Percentiles rank a stretch among this genome's conserved stretches.
These are phyloP conservation scores for Leptomonas pyrrhocoris DNA, from an alignment of 208 protist genomes.

Conservation along the genomic window DNA sequence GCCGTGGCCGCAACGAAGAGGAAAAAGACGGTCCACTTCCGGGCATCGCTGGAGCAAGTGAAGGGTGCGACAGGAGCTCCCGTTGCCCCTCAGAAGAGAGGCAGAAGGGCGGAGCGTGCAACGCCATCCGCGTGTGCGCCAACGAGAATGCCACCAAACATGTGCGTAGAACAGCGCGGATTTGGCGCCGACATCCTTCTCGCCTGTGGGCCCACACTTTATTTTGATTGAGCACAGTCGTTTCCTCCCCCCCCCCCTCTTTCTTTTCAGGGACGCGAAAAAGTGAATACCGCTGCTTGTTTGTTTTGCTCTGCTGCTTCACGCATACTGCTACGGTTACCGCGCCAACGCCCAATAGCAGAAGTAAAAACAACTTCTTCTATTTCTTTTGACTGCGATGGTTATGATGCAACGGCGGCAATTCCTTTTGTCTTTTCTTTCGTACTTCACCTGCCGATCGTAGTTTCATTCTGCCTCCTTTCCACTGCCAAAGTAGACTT, in stretches of 20 bases:
- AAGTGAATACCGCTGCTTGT: too few relatives aligned
- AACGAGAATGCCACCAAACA: slow-evolving; percentile 1
- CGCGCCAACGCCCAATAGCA: too few relatives aligned
- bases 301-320: too few relatives aligned
- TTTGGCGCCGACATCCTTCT: slow-evolving; percentile 54
- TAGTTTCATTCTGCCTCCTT: too few relatives aligned
- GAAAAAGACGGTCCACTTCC: slow-evolving; percentile 11
- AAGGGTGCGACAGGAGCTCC: not conserved
- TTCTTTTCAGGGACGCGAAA: too few relatives aligned
- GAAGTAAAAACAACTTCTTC: too few relatives aligned
- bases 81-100: not conserved
- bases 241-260: not conserved
- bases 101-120: not conserved
- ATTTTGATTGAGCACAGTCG: slow-evolving; percentile 39
- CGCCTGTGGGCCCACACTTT: slow-evolving; percentile 70
- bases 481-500: too few relatives aligned
- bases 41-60: not conserved
- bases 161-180: slow-evolving; percentile 34
- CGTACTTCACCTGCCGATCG: too few relatives aligned
- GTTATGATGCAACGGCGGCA: too few relatives aligned
- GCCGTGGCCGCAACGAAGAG: not conserved
- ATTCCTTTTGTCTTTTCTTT: too few relatives aligned
- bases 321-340: too few relatives aligned
- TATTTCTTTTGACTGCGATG: too few relatives aligned
- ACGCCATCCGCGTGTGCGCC: slow-evolving; percentile 1